A percentile compares a stretch with the other conserved stretches of the same genome.
These are phyloP conservation scores for Tetraselmis striata DNA, from an alignment of 139 green algal species.

Conservation along the genomic window DNA sequence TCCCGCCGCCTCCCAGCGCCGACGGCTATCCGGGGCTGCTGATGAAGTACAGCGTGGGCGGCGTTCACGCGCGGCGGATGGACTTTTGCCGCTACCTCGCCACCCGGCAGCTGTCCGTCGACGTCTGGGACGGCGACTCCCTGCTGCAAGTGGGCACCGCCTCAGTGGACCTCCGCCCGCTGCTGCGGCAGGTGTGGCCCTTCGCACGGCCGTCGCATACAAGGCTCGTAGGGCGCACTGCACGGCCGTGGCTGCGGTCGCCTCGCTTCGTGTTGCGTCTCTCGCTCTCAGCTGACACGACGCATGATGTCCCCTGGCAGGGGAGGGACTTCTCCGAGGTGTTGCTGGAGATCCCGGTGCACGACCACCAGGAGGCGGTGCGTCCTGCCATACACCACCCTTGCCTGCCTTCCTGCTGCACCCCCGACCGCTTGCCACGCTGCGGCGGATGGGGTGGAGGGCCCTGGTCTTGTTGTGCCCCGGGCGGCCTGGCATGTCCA, in stretches of 20 bases:
- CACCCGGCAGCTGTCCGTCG: conserved; percentile 35
- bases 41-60: neutral
- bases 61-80: conserved; percentile 24
- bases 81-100: conserved; percentile 48
- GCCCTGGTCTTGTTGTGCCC: no score
- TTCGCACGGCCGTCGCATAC: no score
- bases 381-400: no score
- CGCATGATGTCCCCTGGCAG: no score
- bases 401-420: no score
- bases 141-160: conserved; percentile 54
- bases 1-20: no score
- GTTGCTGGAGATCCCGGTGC: conserved; percentile 50
- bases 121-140: conserved; percentile 63
- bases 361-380: conserved; percentile 19
- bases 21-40: neutral
- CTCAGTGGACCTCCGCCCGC: conserved; percentile 32
- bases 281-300: no score
- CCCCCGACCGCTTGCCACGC: no score
- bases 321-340: conserved; percentile 41
- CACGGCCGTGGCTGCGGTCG: no score
- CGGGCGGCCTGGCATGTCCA: no score
- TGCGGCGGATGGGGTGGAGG: no score
- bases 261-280: neutral
- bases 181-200: conserved; percentile 53
- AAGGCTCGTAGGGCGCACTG: no score